Base-by-base conservation (phyloP, 2,329 filamentous ascomycete species). In the Hypoxylon rubiginosum region DNA sequence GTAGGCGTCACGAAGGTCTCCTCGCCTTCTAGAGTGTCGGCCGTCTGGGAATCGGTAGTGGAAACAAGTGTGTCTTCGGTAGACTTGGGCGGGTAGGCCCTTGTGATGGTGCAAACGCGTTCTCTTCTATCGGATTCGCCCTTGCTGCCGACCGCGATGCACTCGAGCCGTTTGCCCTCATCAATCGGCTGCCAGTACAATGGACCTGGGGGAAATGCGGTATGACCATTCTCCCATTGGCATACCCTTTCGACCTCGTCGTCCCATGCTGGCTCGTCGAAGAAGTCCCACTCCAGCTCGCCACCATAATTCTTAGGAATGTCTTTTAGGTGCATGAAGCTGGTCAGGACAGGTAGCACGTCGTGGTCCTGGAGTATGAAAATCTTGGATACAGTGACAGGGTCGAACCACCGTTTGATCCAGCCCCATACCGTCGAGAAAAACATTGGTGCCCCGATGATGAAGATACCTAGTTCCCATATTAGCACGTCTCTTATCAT, bases 381-480 rank as follows among this genome's bases (percentile, higher is more conserved):
- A 78, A 98, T 97, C 83, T 98, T 98, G 74, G 93, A 96, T 2
- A 94, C 92, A 34, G 95, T 97, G 67, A 94, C 93, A 6, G 94
- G 94, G 81, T 94, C 92, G 75, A 97, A 97, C 94, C 94, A 97
- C 75, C 92, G 91, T 85, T 97, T 97, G 81, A 97, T 87, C 93
- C 94, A 97, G 71, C 92, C 90, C 94, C 94, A 95, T 65, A 97
- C 92, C 2, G 93, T 97, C 53, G 92, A 91, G 83, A 97, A 97
- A 85, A 97, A 97, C 49, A 87, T 82, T 7, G 95, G 95, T 0
- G 95, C 95, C 66, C 94, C 94, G 69, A 97, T 93, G 74, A 98
- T 91, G 67, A 84, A 84, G 73, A 84, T 84, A 39, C 82, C 77
- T 79, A 36, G 39, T 36, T 13, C 41, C 28, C 1, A 10, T 7